Evolutionary conservation across 306 rosid genomes (phyloP).

Genomic region (Astragalus membranaceus): DNA sequence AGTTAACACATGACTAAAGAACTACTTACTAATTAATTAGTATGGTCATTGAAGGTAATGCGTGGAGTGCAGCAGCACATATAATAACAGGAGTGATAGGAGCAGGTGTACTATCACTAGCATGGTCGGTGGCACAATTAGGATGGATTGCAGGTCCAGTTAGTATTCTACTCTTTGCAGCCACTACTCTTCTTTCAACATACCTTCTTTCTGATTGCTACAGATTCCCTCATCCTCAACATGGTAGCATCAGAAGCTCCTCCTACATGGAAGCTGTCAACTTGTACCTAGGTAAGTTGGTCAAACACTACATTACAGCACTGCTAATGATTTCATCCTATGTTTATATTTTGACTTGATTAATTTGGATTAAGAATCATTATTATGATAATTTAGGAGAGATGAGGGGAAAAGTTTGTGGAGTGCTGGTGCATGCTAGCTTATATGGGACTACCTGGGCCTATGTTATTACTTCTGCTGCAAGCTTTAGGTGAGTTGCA

Average conservation of each 20-base stretch:
- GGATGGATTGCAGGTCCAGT: conserved; percentile 78
- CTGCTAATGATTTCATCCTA: no score
- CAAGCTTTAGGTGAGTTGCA: conserved; percentile 38
- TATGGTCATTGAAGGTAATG: conserved; percentile 23
- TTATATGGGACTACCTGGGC: conserved; percentile 37
- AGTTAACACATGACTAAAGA: no score
- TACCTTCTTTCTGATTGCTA: conserved; percentile 50
- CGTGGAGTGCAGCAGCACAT: conserved; percentile 52
- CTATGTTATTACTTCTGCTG: conserved; percentile 48
- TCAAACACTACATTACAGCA: neutral
- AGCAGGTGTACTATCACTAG: conserved; percentile 70
- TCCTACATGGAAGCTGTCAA: conserved; percentile 47
- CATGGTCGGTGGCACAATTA: conserved; percentile 73
- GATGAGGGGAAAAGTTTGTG: neutral
- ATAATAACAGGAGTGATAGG: conserved; percentile 78
- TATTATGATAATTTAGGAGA: conserved; percentile 10
- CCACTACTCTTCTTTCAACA: conserved; percentile 34
- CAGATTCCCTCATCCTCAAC: conserved; percentile 36
- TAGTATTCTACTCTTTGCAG: conserved; percentile 38
- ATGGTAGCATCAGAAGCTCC: conserved; percentile 25
- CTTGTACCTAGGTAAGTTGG: conserved; percentile 13
- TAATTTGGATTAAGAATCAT: neutral
- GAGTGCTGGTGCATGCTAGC: conserved; percentile 11
- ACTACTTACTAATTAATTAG: no score
- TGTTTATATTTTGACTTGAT: no score